Percentiles rank a stretch among this genome's conserved stretches.
Evolutionary conservation across 805 yeast species (phyloP).

Genomic region (Myxozyma nipponensis): DNA sequence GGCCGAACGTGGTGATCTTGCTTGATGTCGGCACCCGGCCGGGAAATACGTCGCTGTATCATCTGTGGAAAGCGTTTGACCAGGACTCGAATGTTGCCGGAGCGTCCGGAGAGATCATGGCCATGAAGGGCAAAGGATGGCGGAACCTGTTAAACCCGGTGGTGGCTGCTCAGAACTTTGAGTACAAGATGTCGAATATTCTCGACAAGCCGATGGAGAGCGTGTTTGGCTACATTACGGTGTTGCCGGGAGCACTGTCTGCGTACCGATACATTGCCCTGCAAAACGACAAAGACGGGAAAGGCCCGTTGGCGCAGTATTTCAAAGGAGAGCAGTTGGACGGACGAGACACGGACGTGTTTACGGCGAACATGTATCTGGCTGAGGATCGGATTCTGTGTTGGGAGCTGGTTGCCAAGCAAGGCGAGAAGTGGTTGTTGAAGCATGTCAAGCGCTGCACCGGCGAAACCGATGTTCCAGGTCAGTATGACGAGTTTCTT

Average conservation of each 20-base stretch:
- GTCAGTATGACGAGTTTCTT: conserved; percentile 30
- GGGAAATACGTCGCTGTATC: conserved; percentile 81
- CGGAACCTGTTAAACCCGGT: conserved; percentile 74
- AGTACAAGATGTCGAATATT: conserved; percentile 91
- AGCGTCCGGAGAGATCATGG: conserved; percentile 96
- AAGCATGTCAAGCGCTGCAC: conserved; percentile 81
- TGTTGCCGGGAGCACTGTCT: conserved; percentile 93
- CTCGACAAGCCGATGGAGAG: conserved; percentile 95
- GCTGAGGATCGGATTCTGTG: conserved; percentile 96
- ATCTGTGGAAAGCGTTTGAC: conserved; percentile 96
- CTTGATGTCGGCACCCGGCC: conserved; percentile 98
- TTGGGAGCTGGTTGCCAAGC: conserved; percentile 90
- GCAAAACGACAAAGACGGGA: conserved; percentile 60
- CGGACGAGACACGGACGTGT: conserved; percentile 68
- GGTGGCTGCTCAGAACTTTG: conserved; percentile 95
- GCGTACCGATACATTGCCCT: conserved; percentile 87
- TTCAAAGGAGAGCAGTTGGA: conserved; percentile 85
- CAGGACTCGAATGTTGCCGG: conserved; percentile 96
- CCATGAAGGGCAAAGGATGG: conserved; percentile 91
- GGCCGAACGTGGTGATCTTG: conserved; percentile 84
- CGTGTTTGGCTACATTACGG: conserved; percentile 89
- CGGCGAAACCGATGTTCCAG: conserved; percentile 96
- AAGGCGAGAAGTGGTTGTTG: conserved; percentile 65
- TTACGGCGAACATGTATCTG: conserved; percentile 91
- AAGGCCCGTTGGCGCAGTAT: conserved; percentile 76